phyloP scores from a whole-genome alignment of 306 rosid genomes.

The Cicer cuneatum region DNA sequence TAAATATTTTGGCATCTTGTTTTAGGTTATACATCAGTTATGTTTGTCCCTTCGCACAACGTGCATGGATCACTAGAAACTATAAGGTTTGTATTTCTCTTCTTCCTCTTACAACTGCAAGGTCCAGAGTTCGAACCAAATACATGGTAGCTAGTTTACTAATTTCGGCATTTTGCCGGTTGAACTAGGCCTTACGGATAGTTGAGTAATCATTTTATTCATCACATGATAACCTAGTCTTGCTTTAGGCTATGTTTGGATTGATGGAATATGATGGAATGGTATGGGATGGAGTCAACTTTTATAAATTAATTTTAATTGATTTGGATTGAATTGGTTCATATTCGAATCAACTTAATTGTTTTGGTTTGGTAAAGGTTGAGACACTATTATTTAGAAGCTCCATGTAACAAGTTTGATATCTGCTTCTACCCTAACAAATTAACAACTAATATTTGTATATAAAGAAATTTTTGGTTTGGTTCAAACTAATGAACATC shows the following conservation, averaged over 20 bases:
- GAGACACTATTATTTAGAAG: no score
- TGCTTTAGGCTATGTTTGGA: not conserved
- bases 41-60: slow-evolving; percentile 71
- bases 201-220: no score
- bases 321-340: not conserved
- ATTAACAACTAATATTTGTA: no score
- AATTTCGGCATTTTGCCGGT: no score
- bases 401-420: no score
- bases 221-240: not conserved
- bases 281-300: not conserved
- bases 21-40: slow-evolving; percentile 61
- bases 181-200: no score
- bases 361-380: not conserved
- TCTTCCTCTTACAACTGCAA: not conserved
- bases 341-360: not conserved
- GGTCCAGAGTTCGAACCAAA: no score
- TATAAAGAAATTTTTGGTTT: not conserved
- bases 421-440: no score
- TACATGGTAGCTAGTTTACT: no score
- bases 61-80: slow-evolving; percentile 77
- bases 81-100: slow-evolving; percentile 62
- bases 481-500: not conserved
- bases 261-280: not conserved
- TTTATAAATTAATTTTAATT: not conserved
- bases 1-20: not conserved